Base-by-base conservation (phyloP, 345 rosid species). In the Murraya paniculata region DNA sequence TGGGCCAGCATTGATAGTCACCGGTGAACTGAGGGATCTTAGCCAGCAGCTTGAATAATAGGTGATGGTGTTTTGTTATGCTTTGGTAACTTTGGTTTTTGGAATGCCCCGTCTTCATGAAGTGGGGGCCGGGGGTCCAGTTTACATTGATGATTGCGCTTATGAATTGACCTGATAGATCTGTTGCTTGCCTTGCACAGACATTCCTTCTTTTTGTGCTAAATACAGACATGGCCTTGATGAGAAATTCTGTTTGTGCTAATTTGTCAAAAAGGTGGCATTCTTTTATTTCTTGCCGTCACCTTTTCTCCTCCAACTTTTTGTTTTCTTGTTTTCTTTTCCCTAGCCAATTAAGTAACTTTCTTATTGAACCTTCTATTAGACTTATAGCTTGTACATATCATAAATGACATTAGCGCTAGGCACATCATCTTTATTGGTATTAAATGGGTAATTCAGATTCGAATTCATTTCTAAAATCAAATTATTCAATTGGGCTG, bases 51-150 rank as follows among this genome's bases (percentile, higher is more conserved):
- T 13, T 11, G 50, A 45, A 45, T 1, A 45, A 45, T 45, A 45
- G 50, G 5, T 13, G 50, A 13, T 3, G 50, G 50, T 45, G 50
- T 45, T 45, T 45, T 14, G 50, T 13, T 11, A 45, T 13, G 50
- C 50, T 45, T 13, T 13, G 18, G 50, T 45, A 13, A 45, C 50
- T 78, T 72, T 78, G 81, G 81, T 69, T 81, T 78, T 24, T 31
- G 58, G 77, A 72, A 45, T 10, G 83, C 78, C 83, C 71, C 71
- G 68, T 77, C 78, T 60, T 68, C 35, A 56, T 55, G 74, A 77
- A n/a, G 79, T 39, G 78, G 75, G 80, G 75, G 55, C 18, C 50
- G 18, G 84, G 84, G 84, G 85, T 76, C 83, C 88, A 61, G 64
- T 39, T 48, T 66, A n/a, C 68, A 79, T 85, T 77, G 80, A 84